Evolutionary conservation across 83 land plant genomes (phyloP).

Genomic region (Picea abies): DNA sequence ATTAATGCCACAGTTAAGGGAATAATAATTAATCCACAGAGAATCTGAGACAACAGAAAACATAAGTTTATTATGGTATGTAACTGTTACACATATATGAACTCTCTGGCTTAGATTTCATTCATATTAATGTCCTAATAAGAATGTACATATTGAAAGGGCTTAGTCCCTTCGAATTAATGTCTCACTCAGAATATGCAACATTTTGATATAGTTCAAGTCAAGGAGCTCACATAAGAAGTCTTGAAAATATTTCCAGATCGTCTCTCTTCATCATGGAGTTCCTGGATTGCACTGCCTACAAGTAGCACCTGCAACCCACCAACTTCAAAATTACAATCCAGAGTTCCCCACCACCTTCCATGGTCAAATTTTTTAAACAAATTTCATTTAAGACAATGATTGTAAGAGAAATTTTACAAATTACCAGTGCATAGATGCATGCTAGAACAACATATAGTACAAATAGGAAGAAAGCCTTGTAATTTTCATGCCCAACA

Average conservation of each 20-base stretch:
- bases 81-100: not conserved
- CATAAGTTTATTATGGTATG: not conserved
- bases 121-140: not conserved
- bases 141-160: not conserved
- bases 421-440: conserved; percentile 79
- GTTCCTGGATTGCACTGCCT: conserved; percentile 54
- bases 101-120: not conserved
- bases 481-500: conserved; percentile 95
- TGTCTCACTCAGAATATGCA: not conserved
- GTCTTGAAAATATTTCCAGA: conserved; percentile 42
- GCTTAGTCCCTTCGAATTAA: not conserved
- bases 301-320: conserved; percentile 67
- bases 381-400: not conserved
- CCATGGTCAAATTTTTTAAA: not conserved
- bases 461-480: conserved; percentile 81
- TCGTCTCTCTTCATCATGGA: conserved; percentile 33
- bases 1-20: conserved; percentile 66
- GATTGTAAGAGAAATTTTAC: not conserved
- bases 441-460: conserved; percentile 79
- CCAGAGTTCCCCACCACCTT: not conserved
- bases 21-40: conserved; percentile 68
- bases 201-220: not conserved
- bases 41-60: conserved; percentile 49
- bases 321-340: conserved; percentile 2
- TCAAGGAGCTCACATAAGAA: conserved; percentile 38